Conservation (phyloP, 2,329 filamentous ascomycete species). For the Aureobasidium mangrovei region DNA sequence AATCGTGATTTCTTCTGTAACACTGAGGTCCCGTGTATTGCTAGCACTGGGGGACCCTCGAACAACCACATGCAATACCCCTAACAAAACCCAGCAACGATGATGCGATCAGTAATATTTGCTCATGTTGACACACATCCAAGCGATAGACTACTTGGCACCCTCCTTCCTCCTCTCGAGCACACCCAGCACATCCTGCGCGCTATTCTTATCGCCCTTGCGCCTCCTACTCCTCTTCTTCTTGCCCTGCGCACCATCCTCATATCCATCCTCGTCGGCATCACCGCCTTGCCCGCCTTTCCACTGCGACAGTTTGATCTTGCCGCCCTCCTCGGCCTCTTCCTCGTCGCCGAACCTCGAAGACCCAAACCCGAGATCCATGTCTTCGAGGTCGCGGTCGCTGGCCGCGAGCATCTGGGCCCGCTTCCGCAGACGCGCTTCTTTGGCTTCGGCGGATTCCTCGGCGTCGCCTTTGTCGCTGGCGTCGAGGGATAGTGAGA, state of each 20-base stretch:
- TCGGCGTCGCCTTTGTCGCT: constrained; percentile 36
- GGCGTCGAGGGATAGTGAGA: constrained; percentile 22
- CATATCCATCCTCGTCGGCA: constrained; percentile 30
- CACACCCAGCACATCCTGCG: constrained; percentile 68
- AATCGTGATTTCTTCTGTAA: no score
- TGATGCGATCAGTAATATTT: no score
- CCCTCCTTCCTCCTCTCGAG: constrained; percentile 54
- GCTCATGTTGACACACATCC: no score
- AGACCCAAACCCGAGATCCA: constrained; percentile 90
- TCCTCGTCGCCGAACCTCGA: constrained; percentile 83
- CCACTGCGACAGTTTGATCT: constrained; percentile 61
- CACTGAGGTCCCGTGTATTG: no score
- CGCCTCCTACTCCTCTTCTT: constrained; percentile 63
- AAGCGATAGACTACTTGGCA: constrained; percentile 17
- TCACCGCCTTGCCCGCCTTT: constrained; percentile 44
- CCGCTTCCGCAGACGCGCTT: constrained; percentile 55
- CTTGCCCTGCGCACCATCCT: constrained; percentile 24
- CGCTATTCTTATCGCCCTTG: constrained; percentile 71
- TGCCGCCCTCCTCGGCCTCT: constrained; percentile 54
- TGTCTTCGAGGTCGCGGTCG: constrained; percentile 76
- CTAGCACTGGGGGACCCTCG: no score
- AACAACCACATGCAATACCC: no score
- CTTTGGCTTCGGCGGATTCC: constrained; percentile 43
- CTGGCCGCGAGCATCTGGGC: constrained; percentile 60
- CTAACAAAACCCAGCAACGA: no score